Conservation (phyloP, 1,284 basidiomycete species). For the Taiwanofungus camphoratus region DNA sequence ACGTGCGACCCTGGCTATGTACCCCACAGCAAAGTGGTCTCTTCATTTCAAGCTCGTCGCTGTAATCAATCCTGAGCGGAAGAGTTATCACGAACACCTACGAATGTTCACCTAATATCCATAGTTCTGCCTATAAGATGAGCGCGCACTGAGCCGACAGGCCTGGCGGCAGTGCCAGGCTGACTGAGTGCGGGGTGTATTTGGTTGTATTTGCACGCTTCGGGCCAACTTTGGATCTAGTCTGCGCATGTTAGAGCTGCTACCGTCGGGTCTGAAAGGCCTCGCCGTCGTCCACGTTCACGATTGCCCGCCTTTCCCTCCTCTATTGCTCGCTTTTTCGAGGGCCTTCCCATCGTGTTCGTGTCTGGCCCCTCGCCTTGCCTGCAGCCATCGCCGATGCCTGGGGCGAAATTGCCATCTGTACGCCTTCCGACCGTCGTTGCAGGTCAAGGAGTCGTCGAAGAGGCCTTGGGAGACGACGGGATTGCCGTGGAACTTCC, state of each 20-base stretch:
- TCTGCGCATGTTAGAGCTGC: no score
- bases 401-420: constrained; percentile 28
- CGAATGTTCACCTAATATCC: no score
- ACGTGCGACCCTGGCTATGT: no score
- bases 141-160: no score
- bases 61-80: no score
- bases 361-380: constrained; percentile 13
- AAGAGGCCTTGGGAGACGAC: constrained; percentile 28
- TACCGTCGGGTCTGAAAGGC: constrained; percentile 1
- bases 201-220: constrained; percentile 3
- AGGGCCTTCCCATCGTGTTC: constrained; percentile 1
- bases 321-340: constrained; percentile 2
- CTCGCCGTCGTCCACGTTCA: constrained; percentile 12
- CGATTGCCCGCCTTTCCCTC: constrained; percentile 1
- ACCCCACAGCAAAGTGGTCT: no score
- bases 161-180: no score
- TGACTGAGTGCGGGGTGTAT: not conserved
- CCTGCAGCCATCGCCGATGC: constrained; percentile 22
- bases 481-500: constrained; percentile 35
- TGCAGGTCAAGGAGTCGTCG: constrained; percentile 24
- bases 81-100: no score
- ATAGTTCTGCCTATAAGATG: no score
- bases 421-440: constrained; percentile 33
- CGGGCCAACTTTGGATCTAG: not conserved
- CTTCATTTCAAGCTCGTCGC: no score